Evolutionary conservation across 768 basidiomycete species (phyloP), one percentile per base, ranked within the genome.

Genomic region (Trametes villosa): DNA sequence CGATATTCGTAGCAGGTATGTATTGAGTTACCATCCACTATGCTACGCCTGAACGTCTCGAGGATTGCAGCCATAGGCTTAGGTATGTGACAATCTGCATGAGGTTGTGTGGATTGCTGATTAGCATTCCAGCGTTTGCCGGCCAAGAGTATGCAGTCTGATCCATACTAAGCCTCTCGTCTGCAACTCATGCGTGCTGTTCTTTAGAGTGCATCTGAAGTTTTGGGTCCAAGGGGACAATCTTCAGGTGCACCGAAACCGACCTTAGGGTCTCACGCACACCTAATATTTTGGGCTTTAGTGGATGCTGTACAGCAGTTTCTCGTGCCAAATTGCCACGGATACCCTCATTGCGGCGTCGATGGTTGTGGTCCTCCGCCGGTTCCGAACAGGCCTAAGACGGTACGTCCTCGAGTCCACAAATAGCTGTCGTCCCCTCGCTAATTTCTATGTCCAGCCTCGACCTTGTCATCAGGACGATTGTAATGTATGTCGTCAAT

Each of bases 251-350:
- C 18, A 22, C 18, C 2, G 1, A n/a, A 3, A 2, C 11, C 13
- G 29, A 7, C 13, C 17, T 22, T 20, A 11, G 9, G 13, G 22
- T 45, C n/a, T 38, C 22, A 26, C 9, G 22, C 22, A 45, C 40
- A 22, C 20, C n/a, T 36, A 2, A 13, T 9, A 1, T 24, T 17
- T 17, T 9, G 1, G 20, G n/a, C 20, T 3, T 4, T n/a, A 60
- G 59, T 55, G 53, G 59, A 42, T 11, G 11, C 26, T 60, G 4
- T 60, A 60, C 34, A 26, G 40, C 20, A 38, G 46, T 2, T 60
- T 50, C 41, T 48, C 53, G 18, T 50, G 53, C 11, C 59, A 60
- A 22, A 49, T 60, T 9, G 40, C 13, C 17, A 29, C 47, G 20
- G 59, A 60, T 15, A n/a, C 29, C 1, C 15, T 42, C 24, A 60